phyloP scores from a whole-genome alignment of 331 rosid species.

The Stylosanthes scabra region DNA sequence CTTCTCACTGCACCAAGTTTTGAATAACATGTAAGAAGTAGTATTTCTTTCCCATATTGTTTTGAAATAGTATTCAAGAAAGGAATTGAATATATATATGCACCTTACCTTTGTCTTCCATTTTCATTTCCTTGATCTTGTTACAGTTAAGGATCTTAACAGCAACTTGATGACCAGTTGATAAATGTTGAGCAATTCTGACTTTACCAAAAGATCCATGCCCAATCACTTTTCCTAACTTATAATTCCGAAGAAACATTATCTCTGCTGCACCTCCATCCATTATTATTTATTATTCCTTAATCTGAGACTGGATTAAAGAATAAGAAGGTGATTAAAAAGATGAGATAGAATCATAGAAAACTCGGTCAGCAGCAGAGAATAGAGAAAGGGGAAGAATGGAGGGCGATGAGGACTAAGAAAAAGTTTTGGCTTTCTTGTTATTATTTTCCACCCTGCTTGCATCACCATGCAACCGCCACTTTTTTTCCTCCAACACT shows the following conservation, averaged over 20 bases:
- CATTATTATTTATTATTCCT: slow-evolving; percentile 27
- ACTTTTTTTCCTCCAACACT: no score
- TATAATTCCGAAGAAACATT: slow-evolving; percentile 66
- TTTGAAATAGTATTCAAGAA: no score
- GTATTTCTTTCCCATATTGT: no score
- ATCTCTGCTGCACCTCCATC: slow-evolving; percentile 59
- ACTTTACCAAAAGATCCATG: slow-evolving; percentile 87
- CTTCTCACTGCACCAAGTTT: slow-evolving; percentile 81
- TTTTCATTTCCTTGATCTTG: slow-evolving; percentile 78
- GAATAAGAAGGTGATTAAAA: no score
- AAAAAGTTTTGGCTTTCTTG: no score
- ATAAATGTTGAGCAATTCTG: slow-evolving; percentile 79
- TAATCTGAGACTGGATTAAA: no score
- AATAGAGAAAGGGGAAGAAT: no score
- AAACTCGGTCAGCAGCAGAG: no score
- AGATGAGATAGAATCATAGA: no score
- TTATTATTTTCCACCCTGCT: no score
- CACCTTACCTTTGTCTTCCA: slow-evolving; percentile 80
- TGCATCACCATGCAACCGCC: no score
- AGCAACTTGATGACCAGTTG: slow-evolving; percentile 89
- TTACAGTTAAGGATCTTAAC: slow-evolving; percentile 87
- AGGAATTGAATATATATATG: not conserved
- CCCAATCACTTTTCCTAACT: slow-evolving; percentile 85
- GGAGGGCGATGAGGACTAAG: no score
- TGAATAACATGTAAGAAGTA: not conserved